Base-by-base conservation (phyloP, 1,284 basidiomycete species). In the Takashimella tepidaria region DNA sequence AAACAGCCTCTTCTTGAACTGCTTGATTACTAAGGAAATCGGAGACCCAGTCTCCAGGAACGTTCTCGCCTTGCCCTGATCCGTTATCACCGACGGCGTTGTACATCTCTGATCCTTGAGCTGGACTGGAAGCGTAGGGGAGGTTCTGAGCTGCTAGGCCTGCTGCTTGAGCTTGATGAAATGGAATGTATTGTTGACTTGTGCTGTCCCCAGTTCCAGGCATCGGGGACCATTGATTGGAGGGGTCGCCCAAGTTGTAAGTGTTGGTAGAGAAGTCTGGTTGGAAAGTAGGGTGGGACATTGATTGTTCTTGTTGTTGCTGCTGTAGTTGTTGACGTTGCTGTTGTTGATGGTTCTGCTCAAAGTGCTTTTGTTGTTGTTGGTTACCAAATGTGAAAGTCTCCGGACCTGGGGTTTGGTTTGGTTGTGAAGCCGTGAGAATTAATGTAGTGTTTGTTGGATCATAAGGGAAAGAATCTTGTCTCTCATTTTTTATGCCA, bases 401-500 rank as follows among this genome's bases (percentile, higher is more conserved):
- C 16, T 4, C 23, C 5, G 12, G 19, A 24, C 19, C 12, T 10
- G 24, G 45, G 8, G 31, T 37, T 16, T 37, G 10, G 31, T 37
- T 37, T 16, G 8, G 31, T 16, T 37, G 31, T 16, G 51, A 49
- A 6, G 63, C 66, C 12, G 69, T 68, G 3, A 68, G 64, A 26
- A 72, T 70, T 24, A 73, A 48, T 0, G 72, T 73, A 44, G 65
- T 69, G 23, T 63, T 64, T 21, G 52, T 49, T 3, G 67, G 68
- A 48, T 69, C 61, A 51, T 69, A 72, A 4, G 70, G 69, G 12
- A 72, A 53, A n/a, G 66, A 68, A 31, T 73, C 69, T 49, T 72
- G 61, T 22, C 70, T 54, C 23, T 53, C 55, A 37, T 8, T 16
- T 37, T 37, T 37, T 8, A 37, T 8, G 10, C 31, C 31, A 37